Evolutionary conservation across 805 yeast species (phyloP), one percentile per base, ranked within the genome.

Genomic region (Crinitomyces ghanaensis): DNA sequence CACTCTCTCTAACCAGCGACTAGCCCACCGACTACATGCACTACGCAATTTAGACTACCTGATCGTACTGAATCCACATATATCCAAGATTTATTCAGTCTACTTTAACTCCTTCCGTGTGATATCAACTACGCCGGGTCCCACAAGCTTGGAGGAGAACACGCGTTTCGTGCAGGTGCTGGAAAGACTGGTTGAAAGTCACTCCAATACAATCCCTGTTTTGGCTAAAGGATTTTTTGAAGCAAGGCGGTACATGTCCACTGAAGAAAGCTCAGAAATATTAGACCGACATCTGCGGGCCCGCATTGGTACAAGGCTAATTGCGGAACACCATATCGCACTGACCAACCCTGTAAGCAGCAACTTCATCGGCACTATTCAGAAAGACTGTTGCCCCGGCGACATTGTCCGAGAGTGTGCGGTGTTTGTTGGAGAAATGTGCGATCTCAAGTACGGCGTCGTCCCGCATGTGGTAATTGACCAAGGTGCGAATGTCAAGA

Each of bases 141-240:
- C 73, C 5, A 46, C 56, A 39, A 70, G 73, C 4, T 37, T 65
- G 11, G 68, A 67, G 30, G 76, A 78, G 36, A 77, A 78, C 46
- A 54, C 52, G 2, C 46, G 50, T 28, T 73, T 84, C 42, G 66
- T 73, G 9, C 49, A 57, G 4, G 65, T 74, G 4, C 58, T 88
- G 31, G 56, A 62, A 15, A 59, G 68, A 28, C 75, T 83, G 41
- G 70, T 83, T 12, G 77, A 77, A 37, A 64, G 74, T 25, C 97
- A 88, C 52, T 69, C 83, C 11, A 94, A 91, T 51, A 84, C 93
- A 3, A 65, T 91, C 31, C 80, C 93, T 3, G 67, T 72, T 3
- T 59, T 88, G 35, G 82, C 95, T 11, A 73, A 74, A 39, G 98
- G 97, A 0, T 78, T 88, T 48, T 65, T 65, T 41, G 91, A 82